Evolutionary conservation across 345 rosid species (phyloP), one percentile per base, ranked within the genome.

Genomic region (Hypericum androsaemum): DNA sequence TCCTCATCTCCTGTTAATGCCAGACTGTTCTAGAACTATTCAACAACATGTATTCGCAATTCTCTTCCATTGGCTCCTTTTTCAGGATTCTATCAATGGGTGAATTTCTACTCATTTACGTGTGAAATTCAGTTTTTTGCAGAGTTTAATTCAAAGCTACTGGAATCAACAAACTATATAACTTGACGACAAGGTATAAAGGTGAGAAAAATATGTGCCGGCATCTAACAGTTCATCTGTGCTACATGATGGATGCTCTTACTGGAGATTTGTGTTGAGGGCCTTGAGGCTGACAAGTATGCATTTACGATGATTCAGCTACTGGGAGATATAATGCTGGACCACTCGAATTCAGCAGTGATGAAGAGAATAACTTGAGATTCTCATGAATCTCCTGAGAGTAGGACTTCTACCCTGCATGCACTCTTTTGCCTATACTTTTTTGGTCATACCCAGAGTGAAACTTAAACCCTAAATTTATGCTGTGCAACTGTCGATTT

Each of bases 111-210:
- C 15, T 13, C 28, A 9, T 6, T 32, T 13, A 6, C 12, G 3
- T 10, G n/a, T n/a, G 10, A 1, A 12, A 13, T 74, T 70, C 74
- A 92, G 98, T 92, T 92, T 65, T 92, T 88, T 17, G 71, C 78
- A 8, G 98, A 85, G 47, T 88, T 81, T 59, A 85, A 88, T 78
- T 72, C 83, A 12, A 88, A 88, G 80, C 76, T 92, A 69, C 84
- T 92, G 71, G 89, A 88, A 74, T 92, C 98, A 58, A 52, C 63
- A 69, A 92, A 87, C 76, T 92, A 92, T 56, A 85, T 92, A 54
- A 88, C 98, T 14, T 80, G 98, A 68, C 78, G 98, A 46, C 98
- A 92, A 71, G 96, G 95, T 69, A 63, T 88, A 52, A 92, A 92
- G 88, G 98, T 92, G n/a, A 39, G 65, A 50, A 52, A 49, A 47